These are phyloP conservation scores for Durio zibethinus DNA, from an alignment of 345 rosid species.

Conservation along the genomic window DNA sequence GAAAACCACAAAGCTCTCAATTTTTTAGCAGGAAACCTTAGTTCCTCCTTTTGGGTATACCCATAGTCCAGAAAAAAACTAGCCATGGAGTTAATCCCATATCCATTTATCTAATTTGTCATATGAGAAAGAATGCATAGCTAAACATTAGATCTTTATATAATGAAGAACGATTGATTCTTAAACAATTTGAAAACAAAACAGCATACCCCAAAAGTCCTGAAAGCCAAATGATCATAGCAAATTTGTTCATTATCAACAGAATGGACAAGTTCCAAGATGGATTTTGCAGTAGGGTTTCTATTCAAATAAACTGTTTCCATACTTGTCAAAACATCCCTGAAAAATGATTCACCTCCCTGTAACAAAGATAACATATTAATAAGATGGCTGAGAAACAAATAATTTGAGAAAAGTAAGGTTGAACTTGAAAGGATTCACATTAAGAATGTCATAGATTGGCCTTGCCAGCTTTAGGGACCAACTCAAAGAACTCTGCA, in stretches of 20 bases:
- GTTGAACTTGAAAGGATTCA: background rate
- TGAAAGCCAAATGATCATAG: constrained; percentile 90
- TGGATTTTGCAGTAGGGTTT: constrained; percentile 84
- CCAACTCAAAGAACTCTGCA: background rate
- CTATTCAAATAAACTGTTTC: constrained; percentile 66
- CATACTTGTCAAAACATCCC: constrained; percentile 64
- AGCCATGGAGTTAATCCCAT: constrained; percentile 81
- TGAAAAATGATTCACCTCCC: constrained; percentile 64
- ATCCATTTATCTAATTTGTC: constrained; percentile 54
- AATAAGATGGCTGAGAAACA: background rate
- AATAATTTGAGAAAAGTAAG: background rate
- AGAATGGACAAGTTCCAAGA: constrained; percentile 60
- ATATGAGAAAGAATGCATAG: background rate
- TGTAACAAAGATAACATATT: constrained; percentile 14
- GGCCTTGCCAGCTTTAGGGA: background rate
- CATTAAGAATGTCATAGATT: background rate
- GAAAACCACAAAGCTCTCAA: constrained; percentile 92
- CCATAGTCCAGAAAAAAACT: constrained; percentile 79
- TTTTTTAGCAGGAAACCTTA: constrained; percentile 88
- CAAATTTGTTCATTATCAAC: constrained; percentile 52
- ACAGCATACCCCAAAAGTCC: constrained; percentile 77
- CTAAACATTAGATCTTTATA: background rate
- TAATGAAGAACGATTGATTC: background rate
- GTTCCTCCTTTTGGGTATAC: constrained; percentile 65
- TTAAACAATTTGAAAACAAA: background rate